Evolutionary conservation across 495 filamentous ascomycete species (phyloP).

Genomic region (Talaromyces nanjingensis): DNA sequence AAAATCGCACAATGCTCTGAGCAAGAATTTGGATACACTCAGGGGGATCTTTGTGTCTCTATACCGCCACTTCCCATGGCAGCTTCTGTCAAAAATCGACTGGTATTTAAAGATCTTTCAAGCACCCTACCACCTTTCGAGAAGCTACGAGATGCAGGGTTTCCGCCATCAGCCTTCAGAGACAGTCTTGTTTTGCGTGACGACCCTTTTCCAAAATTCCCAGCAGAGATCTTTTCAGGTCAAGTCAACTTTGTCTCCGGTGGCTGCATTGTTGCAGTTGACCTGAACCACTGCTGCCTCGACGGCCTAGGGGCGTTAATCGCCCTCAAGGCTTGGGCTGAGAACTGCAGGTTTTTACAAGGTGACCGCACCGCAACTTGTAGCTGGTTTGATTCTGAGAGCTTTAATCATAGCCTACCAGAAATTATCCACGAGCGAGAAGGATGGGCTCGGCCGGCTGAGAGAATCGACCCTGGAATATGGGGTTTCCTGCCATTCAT

Average conservation of each 20-base stretch:
- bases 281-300: constrained; percentile 19
- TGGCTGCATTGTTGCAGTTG: constrained; percentile 22
- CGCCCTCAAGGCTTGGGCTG: constrained; percentile 25
- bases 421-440: constrained; percentile 21
- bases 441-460: constrained; percentile 14
- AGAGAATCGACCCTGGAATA: constrained; percentile 18
- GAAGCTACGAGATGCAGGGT: constrained; percentile 16
- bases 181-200: constrained; percentile 18
- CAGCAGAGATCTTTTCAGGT: constrained; percentile 21
- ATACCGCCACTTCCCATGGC: not conserved
- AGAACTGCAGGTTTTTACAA: constrained; percentile 25
- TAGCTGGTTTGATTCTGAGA: constrained; percentile 24
- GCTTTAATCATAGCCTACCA: constrained; percentile 27
- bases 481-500: constrained; percentile 18
- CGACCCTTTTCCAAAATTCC: constrained; percentile 20
- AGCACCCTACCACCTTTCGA: constrained; percentile 20
- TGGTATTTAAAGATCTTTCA: constrained; percentile 1
- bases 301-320: constrained; percentile 24
- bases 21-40: constrained; percentile 22
- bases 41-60: constrained; percentile 18
- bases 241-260: constrained; percentile 31
- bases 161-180: constrained; percentile 17
- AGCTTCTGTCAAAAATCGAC: not conserved
- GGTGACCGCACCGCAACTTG: constrained; percentile 23
- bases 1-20: constrained; percentile 22